Base-by-base conservation (phyloP, 2,329 filamentous ascomycete genomes). In the Chrysoporthe deuterocubensis region DNA sequence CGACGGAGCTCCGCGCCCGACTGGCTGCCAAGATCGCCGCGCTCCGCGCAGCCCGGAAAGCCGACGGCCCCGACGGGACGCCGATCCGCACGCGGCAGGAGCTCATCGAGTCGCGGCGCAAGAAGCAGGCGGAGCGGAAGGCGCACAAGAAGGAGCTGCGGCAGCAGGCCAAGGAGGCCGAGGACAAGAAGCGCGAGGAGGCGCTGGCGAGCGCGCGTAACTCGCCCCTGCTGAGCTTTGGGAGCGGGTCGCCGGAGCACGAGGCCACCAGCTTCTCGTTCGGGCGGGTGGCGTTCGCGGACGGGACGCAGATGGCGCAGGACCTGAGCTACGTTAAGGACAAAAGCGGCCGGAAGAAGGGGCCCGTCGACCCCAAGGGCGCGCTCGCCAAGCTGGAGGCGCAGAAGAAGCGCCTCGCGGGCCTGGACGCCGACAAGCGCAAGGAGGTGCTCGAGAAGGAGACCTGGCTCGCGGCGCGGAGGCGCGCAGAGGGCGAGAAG, bases 391-490 rank as follows among this genome's bases (percentile, higher is more conserved):
- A 92, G 64, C 89, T 93, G 1, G 90, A 97, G 80, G 92, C 93
- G 75, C 95, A 97, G 80, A 91, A 94, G 81, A 89, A 90, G 74
- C 90, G 94, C 40, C 82, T 98, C 42, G 86, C 89, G 57, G 86
- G 83, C 40, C 87, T 97, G 75, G 92, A 95, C 73, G 88, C 90
- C 1, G 87, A 89, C 72, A 97, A 97, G 81, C 91, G 92, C 66
- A 90, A 90, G 70, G 92, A 97, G 69, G 90, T 98, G 57, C 89
- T 94, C 69, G 93, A 97, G 79, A 98, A 98, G 83, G 95, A 99
- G 75, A 84, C 90, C 67, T 99, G 96, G 96, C 84, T 97, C 68
- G 95, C 92, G 60, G 96, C 96, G 2, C 91, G 95, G 79, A 93
- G 93, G 79, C 89, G 92, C 34, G 93, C 91, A 1, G 92, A 97